These are phyloP conservation scores for Phycomyces nitens DNA, from an alignment of 192 early-diverging fungal genomes.

Conservation along the genomic window DNA sequence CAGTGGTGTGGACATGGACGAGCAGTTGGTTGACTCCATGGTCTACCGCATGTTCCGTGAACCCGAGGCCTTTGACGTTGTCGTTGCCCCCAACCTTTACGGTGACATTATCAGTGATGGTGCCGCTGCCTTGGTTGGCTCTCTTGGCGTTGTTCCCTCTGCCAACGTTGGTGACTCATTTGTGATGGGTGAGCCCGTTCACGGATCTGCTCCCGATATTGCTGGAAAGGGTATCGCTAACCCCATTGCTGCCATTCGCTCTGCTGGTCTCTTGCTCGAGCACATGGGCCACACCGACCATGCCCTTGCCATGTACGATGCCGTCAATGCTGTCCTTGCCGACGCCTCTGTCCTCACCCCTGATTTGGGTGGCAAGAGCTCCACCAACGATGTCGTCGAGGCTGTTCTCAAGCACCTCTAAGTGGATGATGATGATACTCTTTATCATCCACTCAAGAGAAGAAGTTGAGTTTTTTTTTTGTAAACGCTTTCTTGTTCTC, in stretches of 20 bases:
- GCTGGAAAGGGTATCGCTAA: constrained; percentile 96
- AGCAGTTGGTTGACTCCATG: constrained; percentile 99
- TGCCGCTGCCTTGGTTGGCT: constrained; percentile 93
- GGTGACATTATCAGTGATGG: constrained; percentile 98
- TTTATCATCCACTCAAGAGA: no score
- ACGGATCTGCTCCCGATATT: constrained; percentile 96
- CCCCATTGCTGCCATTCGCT: constrained; percentile 93
- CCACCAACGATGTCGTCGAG: constrained; percentile 78
- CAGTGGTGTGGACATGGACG: constrained; percentile 74
- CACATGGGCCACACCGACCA: constrained; percentile 71
- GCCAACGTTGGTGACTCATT: constrained; percentile 96
- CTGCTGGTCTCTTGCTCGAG: constrained; percentile 88
- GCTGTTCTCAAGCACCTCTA: constrained; percentile 73
- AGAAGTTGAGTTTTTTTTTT: no score
- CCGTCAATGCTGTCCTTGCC: constrained; percentile 78
- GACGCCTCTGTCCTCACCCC: constrained; percentile 67
- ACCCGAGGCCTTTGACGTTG: constrained; percentile 93
- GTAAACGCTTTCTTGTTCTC: no score
- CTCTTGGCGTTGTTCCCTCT: constrained; percentile 91
- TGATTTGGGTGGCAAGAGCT: constrained; percentile 85
- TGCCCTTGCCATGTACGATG: constrained; percentile 77
- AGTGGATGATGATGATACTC: not conserved
- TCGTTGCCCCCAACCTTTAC: constrained; percentile 96
- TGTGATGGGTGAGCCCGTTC: constrained; percentile 89
- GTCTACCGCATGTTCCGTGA: constrained; percentile 98